phyloP scores from a whole-genome alignment of 768 basidiomycete genomes.

The Gautieria morchelliformis region DNA sequence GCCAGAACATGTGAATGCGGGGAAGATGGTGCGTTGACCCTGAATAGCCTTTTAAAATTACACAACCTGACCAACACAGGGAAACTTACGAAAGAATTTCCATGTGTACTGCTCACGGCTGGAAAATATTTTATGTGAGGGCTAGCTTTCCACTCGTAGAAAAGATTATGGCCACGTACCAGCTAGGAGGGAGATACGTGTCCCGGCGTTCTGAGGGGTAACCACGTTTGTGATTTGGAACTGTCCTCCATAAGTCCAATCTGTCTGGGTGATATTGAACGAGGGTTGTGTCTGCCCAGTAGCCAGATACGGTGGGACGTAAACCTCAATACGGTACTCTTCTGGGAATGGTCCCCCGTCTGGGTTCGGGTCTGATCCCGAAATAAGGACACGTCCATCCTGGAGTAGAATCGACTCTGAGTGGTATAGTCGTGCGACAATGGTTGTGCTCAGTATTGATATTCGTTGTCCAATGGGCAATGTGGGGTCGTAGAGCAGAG shows the following conservation, averaged over 20 bases:
- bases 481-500: constrained; percentile 62
- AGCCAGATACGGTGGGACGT: constrained; percentile 15
- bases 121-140: not conserved
- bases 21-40: constrained; percentile 14
- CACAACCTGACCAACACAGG: not conserved
- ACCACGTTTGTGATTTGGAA: constrained; percentile 38
- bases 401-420: constrained; percentile 16
- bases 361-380: constrained; percentile 14
- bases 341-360: constrained; percentile 13
- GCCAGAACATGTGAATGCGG: constrained; percentile 10
- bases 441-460: constrained; percentile 21
- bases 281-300: constrained; percentile 12
- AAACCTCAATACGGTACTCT: constrained; percentile 15
- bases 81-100: constrained; percentile 9
- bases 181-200: constrained; percentile 12
- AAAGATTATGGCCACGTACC: not conserved
- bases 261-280: constrained; percentile 43
- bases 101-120: constrained; percentile 13
- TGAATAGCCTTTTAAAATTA: not conserved
- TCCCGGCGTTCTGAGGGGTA: constrained; percentile 30
- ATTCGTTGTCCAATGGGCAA: constrained; percentile 53
- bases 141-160: not conserved
- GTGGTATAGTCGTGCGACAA: constrained; percentile 16
- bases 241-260: constrained; percentile 52
- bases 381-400: constrained; percentile 15